Percentiles rank a stretch among this genome's conserved stretches.
These are phyloP conservation scores for Didymella pomorum DNA, from an alignment of 2,329 filamentous ascomycete genomes.

Conservation along the genomic window DNA sequence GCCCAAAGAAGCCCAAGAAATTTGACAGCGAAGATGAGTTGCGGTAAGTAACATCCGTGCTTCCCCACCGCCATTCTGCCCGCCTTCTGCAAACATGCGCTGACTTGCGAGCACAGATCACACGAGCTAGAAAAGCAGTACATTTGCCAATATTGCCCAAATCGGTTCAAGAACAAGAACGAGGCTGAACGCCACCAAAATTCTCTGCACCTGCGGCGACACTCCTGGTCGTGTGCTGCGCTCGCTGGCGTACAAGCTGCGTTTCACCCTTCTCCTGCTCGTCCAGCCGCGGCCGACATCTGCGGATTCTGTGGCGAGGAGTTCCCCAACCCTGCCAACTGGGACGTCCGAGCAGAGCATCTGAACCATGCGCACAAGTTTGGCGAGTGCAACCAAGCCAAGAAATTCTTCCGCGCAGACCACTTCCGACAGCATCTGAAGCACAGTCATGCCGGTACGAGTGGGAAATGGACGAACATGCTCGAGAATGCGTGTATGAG, in stretches of 20 bases:
- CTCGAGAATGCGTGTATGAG: conserved; percentile 97
- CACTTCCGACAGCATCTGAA: conserved; percentile 98
- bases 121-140: conserved; percentile 98
- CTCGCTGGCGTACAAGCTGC: conserved; percentile 76
- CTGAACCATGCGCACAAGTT: conserved; percentile 94
- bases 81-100: conserved; percentile 26
- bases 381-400: conserved; percentile 95
- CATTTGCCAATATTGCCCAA: conserved; percentile 88
- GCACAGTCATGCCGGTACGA: conserved; percentile 94
- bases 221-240: conserved; percentile 97
- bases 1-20: conserved; percentile 95
- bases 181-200: conserved; percentile 97
- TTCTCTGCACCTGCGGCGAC: conserved; percentile 86
- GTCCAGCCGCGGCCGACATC: conserved; percentile 71
- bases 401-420: conserved; percentile 97
- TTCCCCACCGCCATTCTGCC: conserved; percentile 36
- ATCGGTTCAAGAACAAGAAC: conserved; percentile 99
- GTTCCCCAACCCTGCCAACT: conserved; percentile 86
- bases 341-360: conserved; percentile 86
- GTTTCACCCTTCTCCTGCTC: conserved; percentile 80
- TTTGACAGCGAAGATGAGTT: conserved; percentile 87
- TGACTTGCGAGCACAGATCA: conserved; percentile 61
- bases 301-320: conserved; percentile 97
- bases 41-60: conserved; percentile 66
- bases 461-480: conserved; percentile 99